These are phyloP conservation scores for Eimeria acervulina DNA, from an alignment of 169 alveolate genomes.

Conservation along the genomic window DNA sequence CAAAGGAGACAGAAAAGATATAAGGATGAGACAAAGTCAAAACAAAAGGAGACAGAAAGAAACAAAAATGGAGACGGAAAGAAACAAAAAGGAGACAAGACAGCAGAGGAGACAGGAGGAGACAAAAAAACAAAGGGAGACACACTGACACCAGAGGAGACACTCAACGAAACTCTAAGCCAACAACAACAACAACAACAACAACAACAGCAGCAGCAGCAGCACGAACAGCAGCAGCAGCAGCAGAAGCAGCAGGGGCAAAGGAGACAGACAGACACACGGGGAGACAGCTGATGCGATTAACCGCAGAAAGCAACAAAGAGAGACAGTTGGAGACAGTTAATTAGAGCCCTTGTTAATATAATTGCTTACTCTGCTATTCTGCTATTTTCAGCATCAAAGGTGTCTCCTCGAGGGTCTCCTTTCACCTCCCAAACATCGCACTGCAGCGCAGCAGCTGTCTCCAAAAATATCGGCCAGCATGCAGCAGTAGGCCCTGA, in stretches of 20 bases:
- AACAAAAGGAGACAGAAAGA: background rate
- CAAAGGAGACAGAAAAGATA: no score
- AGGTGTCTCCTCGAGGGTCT: constrained; percentile 60
- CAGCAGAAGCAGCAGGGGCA: no score
- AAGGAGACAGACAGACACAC: no score
- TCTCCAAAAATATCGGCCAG: no score
- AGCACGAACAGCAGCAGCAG: no score
- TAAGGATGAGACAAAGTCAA: no score
- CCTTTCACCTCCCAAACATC: background rate
- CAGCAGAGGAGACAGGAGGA: constrained; percentile 2
- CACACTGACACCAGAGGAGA: background rate
- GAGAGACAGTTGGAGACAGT: background rate
- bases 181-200: no score
- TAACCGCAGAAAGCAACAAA: background rate
- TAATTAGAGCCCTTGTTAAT: no score
- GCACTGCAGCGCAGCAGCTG: constrained; percentile 14
- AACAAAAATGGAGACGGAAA: background rate
- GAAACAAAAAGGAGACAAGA: background rate
- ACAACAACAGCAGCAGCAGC: no score
- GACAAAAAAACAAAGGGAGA: background rate
- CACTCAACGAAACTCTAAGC: background rate
- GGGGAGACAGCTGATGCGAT: no score
- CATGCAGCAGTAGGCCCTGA: no score
- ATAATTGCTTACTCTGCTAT: constrained; percentile 71
- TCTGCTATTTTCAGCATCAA: constrained; percentile 63